Conservation (phyloP, 1,284 basidiomycete species). For the Kalmanozyma brasiliensis region DNA sequence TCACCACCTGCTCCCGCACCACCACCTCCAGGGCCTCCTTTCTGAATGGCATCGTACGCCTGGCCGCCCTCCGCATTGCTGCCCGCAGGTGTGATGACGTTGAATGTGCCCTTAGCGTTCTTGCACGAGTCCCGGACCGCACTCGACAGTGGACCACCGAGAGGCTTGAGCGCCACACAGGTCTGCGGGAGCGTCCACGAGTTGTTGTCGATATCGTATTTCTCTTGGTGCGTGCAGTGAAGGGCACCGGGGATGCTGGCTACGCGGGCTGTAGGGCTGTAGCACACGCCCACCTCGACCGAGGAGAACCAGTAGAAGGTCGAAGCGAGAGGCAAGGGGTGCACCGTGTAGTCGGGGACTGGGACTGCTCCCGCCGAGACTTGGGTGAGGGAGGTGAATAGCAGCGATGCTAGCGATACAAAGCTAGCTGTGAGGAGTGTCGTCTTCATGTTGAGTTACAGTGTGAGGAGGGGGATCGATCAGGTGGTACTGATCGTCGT, state of each 20-base stretch:
- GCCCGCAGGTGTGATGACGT: constrained; percentile 25
- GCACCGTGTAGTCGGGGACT: constrained; percentile 7
- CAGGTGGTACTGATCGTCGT: background rate
- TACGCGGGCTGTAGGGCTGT: constrained; percentile 23
- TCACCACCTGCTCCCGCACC: constrained; percentile 1
- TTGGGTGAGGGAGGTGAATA: background rate
- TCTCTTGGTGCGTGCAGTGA: constrained; percentile 34
- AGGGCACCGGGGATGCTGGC: constrained; percentile 28
- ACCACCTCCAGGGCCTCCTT: background rate
- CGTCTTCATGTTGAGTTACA: constrained; percentile 1
- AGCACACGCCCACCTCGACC: constrained; percentile 45
- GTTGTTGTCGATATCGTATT: constrained; percentile 43
- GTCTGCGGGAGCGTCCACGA: constrained; percentile 38
- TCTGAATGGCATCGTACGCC: constrained; percentile 18
- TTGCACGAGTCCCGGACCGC: constrained; percentile 25
- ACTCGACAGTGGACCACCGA: constrained; percentile 18
- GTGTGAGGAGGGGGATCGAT: background rate
- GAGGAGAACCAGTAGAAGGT: constrained; percentile 47
- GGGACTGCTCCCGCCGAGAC: background rate
- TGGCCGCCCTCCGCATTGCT: constrained; percentile 18
- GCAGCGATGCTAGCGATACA: background rate
- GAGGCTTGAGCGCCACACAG: constrained; percentile 33
- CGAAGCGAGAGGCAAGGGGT: constrained; percentile 6
- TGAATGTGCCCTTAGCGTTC: constrained; percentile 31
- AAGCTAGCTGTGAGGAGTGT: background rate